Percentiles rank a stretch among this genome's conserved stretches.
Evolutionary conservation across 805 yeast species (phyloP).

Genomic region (Tetrapisispora namnaoensis): DNA sequence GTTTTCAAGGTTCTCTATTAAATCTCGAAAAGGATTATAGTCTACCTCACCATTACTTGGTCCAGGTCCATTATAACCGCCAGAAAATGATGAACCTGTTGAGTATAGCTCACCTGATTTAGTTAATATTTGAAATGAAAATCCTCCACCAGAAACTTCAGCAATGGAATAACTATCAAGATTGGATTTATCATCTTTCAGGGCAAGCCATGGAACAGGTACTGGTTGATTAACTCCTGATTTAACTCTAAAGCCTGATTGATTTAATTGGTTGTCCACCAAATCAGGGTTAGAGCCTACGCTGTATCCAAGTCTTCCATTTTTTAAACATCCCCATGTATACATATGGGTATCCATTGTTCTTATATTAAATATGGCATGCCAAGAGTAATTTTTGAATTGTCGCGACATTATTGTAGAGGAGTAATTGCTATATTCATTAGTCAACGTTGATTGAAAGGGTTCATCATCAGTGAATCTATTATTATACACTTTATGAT

Average conservation of each 20-base stretch:
- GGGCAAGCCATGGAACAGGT: slow-evolving; percentile 22
- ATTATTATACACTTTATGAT: slow-evolving; percentile 21
- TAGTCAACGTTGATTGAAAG: slow-evolving; percentile 10
- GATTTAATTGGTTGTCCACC: slow-evolving; percentile 12
- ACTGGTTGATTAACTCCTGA: slow-evolving; percentile 25
- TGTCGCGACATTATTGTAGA: slow-evolving; percentile 16
- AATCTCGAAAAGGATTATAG: slow-evolving; percentile 25
- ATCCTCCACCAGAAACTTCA: slow-evolving; percentile 52
- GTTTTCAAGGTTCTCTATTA: slow-evolving; percentile 17
- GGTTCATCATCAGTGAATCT: slow-evolving; percentile 25
- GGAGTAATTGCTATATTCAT: slow-evolving; percentile 19
- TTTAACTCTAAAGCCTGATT: slow-evolving; percentile 16
- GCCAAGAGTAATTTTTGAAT: slow-evolving; percentile 19
- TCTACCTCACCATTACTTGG: slow-evolving; percentile 29
- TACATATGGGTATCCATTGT: slow-evolving; percentile 15
- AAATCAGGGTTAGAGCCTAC: slow-evolving; percentile 15
- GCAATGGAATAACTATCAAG: slow-evolving; percentile 14
- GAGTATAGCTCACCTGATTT: slow-evolving; percentile 45
- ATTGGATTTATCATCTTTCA: slow-evolving; percentile 3
- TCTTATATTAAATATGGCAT: slow-evolving; percentile 17
- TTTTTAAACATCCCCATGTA: slow-evolving; percentile 29
- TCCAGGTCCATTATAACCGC: slow-evolving; percentile 35
- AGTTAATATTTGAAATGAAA: slow-evolving; percentile 48
- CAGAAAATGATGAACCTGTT: slow-evolving; percentile 40
- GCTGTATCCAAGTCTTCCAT: slow-evolving; percentile 27